Conservation (phyloP, 2,329 filamentous ascomycete species). For the Colletotrichum chrysophilum region DNA sequence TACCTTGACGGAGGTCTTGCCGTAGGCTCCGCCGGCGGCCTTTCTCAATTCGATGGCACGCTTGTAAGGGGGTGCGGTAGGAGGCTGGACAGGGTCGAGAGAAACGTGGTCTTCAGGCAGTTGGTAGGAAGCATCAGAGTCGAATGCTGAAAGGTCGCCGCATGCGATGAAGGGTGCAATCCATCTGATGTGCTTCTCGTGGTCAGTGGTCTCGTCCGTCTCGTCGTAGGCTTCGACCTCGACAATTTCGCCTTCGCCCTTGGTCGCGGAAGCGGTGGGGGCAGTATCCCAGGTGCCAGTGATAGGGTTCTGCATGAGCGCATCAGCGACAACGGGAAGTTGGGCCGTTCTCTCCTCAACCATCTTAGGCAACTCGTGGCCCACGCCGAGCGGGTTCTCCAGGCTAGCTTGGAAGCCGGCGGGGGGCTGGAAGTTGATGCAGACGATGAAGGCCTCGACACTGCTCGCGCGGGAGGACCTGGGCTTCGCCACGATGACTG, state of each 20-base stretch:
- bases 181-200: conserved; percentile 64
- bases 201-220: conserved; percentile 34
- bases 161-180: conserved; percentile 97
- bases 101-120: conserved; percentile 86
- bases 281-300: conserved; percentile 47
- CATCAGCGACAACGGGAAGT: conserved; percentile 44
- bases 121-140: conserved; percentile 93
- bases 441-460: conserved; percentile 96
- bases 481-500: conserved; percentile 91
- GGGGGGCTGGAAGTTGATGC: conserved; percentile 85
- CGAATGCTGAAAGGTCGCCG: conserved; percentile 91
- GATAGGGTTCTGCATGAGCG: conserved; percentile 49
- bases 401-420: conserved; percentile 76
- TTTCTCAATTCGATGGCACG: conserved; percentile 85
- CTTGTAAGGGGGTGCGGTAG: conserved; percentile 95
- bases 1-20: conserved; percentile 62
- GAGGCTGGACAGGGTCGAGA: conserved; percentile 91
- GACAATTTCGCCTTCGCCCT: not conserved
- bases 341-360: conserved; percentile 45
- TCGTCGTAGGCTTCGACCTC: conserved; percentile 32
- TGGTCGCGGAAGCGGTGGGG: not conserved
- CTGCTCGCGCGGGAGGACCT: conserved; percentile 94
- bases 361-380: conserved; percentile 58
- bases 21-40: conserved; percentile 76
- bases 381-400: conserved; percentile 75